These are phyloP conservation scores for Pseudonitzschia pungens DNA, from an alignment of 108 stramenopile species.

Conservation along the genomic window DNA sequence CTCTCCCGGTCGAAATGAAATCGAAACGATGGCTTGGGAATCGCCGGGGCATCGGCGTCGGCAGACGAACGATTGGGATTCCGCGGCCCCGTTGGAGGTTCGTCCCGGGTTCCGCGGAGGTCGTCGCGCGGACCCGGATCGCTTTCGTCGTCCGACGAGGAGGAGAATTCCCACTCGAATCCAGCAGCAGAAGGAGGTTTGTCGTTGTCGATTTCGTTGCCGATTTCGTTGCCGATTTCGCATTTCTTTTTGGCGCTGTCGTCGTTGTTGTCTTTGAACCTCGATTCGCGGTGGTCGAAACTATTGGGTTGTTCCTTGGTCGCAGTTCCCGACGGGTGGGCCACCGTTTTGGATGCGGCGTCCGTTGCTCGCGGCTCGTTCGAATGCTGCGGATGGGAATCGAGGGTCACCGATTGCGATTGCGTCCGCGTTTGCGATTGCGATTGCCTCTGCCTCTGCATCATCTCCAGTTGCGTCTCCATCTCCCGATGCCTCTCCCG, in stretches of 20 bases:
- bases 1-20: background rate
- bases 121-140: constrained; percentile 3
- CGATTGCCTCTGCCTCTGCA: background rate
- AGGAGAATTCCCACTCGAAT: constrained; percentile 30
- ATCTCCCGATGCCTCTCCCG: background rate
- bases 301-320: background rate
- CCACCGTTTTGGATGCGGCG: background rate
- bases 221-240: no score
- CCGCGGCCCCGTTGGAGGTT: no score
- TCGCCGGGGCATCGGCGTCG: background rate
- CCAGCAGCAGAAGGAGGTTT: no score
- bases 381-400: background rate
- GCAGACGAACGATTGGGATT: background rate
- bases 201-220: no score
- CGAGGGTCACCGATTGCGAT: background rate
- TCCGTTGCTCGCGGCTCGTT: background rate
- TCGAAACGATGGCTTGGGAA: background rate
- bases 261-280: no score
- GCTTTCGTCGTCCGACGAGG: constrained; percentile 12
- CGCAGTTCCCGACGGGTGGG: background rate
- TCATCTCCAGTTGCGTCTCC: background rate
- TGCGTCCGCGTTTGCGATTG: background rate
- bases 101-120: background rate
- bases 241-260: no score
- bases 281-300: background rate